These are phyloP conservation scores for Senna siamea DNA, from an alignment of 306 rosid species.

Conservation along the genomic window DNA sequence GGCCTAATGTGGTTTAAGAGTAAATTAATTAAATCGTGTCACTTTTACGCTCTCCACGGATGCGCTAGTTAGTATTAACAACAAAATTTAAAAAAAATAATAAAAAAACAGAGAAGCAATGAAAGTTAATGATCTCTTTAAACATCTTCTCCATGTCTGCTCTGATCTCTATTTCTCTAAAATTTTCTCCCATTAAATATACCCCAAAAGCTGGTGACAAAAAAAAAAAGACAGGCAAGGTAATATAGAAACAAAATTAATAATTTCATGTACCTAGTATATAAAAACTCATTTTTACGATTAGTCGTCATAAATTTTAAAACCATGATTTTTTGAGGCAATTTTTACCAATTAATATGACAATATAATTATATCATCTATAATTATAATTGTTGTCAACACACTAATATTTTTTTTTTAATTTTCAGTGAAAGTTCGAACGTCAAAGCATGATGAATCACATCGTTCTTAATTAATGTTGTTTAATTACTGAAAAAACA, in stretches of 20 bases:
- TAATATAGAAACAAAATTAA: too few species aligned
- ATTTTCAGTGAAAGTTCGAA: neutral
- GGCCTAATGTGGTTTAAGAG: too few species aligned
- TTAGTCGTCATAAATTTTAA: neutral
- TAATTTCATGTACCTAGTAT: too few species aligned
- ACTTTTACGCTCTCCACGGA: neutral
- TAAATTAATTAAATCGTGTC: too few species aligned
- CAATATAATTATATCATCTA: neutral
- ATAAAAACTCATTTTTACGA: too few species aligned
- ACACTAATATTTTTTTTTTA: neutral
- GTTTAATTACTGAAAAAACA: slow-evolving; percentile 29
- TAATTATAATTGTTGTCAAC: neutral
- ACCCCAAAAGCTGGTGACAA: neutral
- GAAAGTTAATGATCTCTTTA: neutral
- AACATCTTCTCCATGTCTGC: neutral
- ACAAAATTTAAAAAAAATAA: neutral
- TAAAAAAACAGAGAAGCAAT: neutral
- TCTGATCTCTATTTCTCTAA: neutral
- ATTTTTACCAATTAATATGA: too few species aligned
- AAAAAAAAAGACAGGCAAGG: neutral
- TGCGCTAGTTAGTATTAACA: too few species aligned
- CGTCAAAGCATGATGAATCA: slow-evolving; percentile 1
- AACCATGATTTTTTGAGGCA: neutral
- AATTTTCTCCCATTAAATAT: neutral
- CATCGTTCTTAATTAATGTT: too few species aligned